Base-by-base conservation (phyloP, 495 filamentous ascomycete species). In the Viridothelium virens region DNA sequence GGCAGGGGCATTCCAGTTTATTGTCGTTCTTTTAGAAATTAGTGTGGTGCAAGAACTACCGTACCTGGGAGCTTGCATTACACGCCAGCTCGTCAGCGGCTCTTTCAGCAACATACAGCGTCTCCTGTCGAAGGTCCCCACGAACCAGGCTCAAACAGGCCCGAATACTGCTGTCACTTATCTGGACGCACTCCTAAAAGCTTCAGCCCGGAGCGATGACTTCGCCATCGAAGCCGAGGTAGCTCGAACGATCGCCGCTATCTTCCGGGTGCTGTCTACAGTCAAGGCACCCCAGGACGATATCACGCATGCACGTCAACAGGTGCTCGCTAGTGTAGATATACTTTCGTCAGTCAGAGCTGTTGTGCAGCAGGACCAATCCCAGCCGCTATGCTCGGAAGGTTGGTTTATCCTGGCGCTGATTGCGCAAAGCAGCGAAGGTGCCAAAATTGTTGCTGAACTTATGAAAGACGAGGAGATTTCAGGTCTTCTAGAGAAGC, bases 161-260 rank as follows among this genome's bases (percentile, higher is more conserved):
- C n/a, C n/a, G n/a, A 18, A 59, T 36, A n/a, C 31, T 9, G 25
- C 33, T 5, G 2, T 31, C 36, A 33, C 53, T 14, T 59, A 59
- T 36, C 18, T 59, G 18, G 18, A 59, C 9, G 53, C 25, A 5
- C 31, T 59, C 2, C 14, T 59, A 31, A n/a, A 59, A 59, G 53
- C 31, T 59, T 59, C 53, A 36, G 33, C 53, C 9, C 18, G 25
- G 7, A 59, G 53, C 18, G 53, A 59, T 14, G 53, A 59, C 25
- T 59, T 59, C 14, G 53, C 53, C 25, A 59, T 36, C 53, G 36
- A 36, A 36, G 53, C 53, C 53, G 53, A 59, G 31, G 53, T 59
- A 9, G 53, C 53, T 36, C 53, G 53, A 18, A 59, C 53, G 14
- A 14, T 59, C 53, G 53, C 53, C 18, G 53, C 53, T 14, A 33